phyloP scores from a whole-genome alignment of 2,329 filamentous ascomycete genomes.

The Stachybotrys echinatus region DNA sequence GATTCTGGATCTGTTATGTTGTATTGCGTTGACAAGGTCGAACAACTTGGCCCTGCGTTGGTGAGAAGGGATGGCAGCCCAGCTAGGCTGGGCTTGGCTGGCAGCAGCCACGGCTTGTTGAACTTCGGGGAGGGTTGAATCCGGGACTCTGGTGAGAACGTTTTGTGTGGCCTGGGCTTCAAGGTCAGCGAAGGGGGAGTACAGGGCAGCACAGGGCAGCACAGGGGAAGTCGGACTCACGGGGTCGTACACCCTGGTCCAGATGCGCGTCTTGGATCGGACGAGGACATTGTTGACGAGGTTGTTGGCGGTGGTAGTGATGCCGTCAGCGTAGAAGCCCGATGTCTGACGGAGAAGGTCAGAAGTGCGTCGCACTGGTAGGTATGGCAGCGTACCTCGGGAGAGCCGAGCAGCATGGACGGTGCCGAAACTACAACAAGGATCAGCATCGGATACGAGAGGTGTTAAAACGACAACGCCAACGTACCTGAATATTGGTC shows the following conservation, averaged over 20 bases:
- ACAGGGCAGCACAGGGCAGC: background rate
- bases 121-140: constrained; percentile 12
- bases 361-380: background rate
- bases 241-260: constrained; percentile 12
- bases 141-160: constrained; percentile 15
- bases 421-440: background rate
- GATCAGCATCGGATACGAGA: background rate
- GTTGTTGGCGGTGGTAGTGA: constrained; percentile 7
- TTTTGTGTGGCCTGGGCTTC: constrained; percentile 7
- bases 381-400: background rate
- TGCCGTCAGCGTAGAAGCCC: background rate
- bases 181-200: background rate
- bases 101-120: constrained; percentile 9
- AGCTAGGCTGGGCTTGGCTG: constrained; percentile 5
- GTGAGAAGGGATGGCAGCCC: constrained; percentile 1
- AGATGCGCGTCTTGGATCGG: constrained; percentile 9
- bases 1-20: constrained; percentile 5
- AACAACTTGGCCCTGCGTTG: constrained; percentile 1
- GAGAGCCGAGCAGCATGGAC: background rate
- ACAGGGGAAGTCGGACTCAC: background rate
- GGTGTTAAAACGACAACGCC: background rate
- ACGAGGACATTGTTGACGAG: constrained; percentile 12
- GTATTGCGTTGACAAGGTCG: constrained; percentile 3
- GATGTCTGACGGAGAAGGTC: background rate
- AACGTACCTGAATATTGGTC: background rate